phyloP scores from a whole-genome alignment of 2,329 filamentous ascomycete genomes.

The Rhinocladiella mackenziei region DNA sequence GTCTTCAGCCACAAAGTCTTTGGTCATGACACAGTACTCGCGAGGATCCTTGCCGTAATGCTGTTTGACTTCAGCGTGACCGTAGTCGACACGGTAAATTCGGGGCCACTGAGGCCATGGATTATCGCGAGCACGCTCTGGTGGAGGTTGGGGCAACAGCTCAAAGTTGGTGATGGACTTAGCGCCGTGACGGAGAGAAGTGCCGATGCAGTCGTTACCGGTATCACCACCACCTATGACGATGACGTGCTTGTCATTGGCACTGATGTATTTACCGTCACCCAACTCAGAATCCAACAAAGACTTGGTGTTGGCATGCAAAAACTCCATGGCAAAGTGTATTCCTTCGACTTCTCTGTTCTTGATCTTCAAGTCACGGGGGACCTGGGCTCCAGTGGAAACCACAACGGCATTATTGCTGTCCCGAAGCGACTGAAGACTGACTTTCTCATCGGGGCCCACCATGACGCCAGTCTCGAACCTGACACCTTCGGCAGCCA shows the following conservation, averaged over 20 bases:
- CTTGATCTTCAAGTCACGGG: constrained; percentile 86
- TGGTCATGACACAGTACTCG: constrained; percentile 97
- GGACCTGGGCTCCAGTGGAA: constrained; percentile 87
- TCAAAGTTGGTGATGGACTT: constrained; percentile 97
- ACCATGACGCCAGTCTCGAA: constrained; percentile 76
- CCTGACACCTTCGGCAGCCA: constrained; percentile 79
- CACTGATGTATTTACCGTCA: constrained; percentile 84
- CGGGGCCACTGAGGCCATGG: constrained; percentile 98
- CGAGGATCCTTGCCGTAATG: constrained; percentile 95
- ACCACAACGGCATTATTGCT: constrained; percentile 81
- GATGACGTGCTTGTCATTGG: constrained; percentile 91
- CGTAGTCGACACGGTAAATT: constrained; percentile 97
- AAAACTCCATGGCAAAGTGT: constrained; percentile 95
- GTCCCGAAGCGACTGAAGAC: constrained; percentile 67
- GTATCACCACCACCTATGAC: constrained; percentile 98
- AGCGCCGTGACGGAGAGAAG: constrained; percentile 88
- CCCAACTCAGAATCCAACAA: constrained; percentile 84
- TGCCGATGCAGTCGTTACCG: constrained; percentile 96
- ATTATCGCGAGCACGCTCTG: constrained; percentile 87
- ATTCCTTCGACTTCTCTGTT: constrained; percentile 84
- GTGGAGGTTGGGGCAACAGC: constrained; percentile 84
- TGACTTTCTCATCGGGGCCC: constrained; percentile 67
- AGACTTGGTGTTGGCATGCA: constrained; percentile 97
- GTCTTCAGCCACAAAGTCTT: constrained; percentile 90
- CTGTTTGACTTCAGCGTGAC: constrained; percentile 90